These are phyloP conservation scores for Calonectria pteridis DNA, from an alignment of 2,329 filamentous ascomycete genomes.

Conservation along the genomic window DNA sequence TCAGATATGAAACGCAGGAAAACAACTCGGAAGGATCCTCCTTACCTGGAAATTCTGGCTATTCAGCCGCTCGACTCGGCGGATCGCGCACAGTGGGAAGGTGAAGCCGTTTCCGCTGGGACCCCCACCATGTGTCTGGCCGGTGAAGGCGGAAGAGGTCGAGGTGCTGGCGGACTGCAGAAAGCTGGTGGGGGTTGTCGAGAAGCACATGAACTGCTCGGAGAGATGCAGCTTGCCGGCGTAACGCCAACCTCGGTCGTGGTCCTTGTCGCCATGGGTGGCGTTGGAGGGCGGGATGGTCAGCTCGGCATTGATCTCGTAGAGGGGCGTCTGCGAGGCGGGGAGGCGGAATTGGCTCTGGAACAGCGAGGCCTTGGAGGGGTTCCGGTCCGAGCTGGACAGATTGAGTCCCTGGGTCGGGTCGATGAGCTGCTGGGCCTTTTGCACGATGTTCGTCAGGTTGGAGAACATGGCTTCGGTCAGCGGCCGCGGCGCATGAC, in stretches of 20 bases:
- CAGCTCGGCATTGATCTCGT: constrained; percentile 96
- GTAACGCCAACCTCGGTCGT: constrained; percentile 86
- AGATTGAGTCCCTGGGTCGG: constrained; percentile 82
- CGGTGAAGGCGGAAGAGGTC: constrained; percentile 87
- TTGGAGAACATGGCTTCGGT: constrained; percentile 69
- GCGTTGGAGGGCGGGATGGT: constrained; percentile 82
- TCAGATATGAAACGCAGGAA: constrained; percentile 19
- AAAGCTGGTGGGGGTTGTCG: constrained; percentile 91
- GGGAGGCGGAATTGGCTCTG: constrained; percentile 97
- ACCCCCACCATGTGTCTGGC: constrained; percentile 91
- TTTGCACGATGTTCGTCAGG: constrained; percentile 87
- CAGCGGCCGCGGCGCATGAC: constrained; percentile 56
- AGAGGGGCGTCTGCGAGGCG: constrained; percentile 89
- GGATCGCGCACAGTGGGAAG: constrained; percentile 89
- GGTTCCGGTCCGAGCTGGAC: constrained; percentile 80
- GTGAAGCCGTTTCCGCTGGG: constrained; percentile 97
- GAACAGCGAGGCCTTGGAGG: constrained; percentile 93
- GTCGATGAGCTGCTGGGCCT: constrained; percentile 95
- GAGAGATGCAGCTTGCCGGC: constrained; percentile 93
- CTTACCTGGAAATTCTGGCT: constrained; percentile 85
- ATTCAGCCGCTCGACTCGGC: constrained; percentile 91
- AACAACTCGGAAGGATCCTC: constrained; percentile 16
- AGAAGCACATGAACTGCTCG: constrained; percentile 96
- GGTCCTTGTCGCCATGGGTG: constrained; percentile 77
- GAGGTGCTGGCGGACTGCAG: constrained; percentile 81